Evolutionary conservation across 1,284 basidiomycete species (phyloP).

Genomic region (Sporisorium exsertum): DNA sequence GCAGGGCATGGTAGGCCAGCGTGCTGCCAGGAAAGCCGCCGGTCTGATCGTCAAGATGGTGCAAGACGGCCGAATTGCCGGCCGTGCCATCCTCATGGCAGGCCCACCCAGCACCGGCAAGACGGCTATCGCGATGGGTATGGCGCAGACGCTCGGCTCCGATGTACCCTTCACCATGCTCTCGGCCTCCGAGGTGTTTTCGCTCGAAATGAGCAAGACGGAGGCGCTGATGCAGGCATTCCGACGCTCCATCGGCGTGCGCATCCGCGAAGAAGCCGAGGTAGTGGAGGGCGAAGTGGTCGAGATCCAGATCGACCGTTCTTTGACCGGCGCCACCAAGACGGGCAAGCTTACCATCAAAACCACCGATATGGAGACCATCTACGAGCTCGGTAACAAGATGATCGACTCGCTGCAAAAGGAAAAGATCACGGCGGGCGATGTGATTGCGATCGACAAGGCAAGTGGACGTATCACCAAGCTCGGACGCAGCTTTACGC

Average conservation of each 20-base stretch:
- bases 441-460: conserved; percentile 96
- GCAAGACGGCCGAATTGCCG: conserved; percentile 92
- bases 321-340: conserved; percentile 95
- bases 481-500: conserved; percentile 92
- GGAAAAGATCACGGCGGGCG: conserved; percentile 96
- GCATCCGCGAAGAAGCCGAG: conserved; percentile 97
- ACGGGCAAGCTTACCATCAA: conserved; percentile 98
- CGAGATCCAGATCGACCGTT: conserved; percentile 97
- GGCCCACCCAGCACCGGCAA: conserved; percentile 96
- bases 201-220: conserved; percentile 94
- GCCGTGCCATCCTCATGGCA: conserved; percentile 92
- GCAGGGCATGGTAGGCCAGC: conserved; percentile 97
- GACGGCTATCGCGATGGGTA: conserved; percentile 94
- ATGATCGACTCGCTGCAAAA: conserved; percentile 98
- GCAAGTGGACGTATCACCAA: conserved; percentile 95
- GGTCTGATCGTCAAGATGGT: conserved; percentile 99
- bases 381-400: conserved; percentile 97
- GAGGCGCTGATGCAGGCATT: conserved; percentile 97
- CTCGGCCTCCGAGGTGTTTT: conserved; percentile 96
- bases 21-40: conserved; percentile 92
- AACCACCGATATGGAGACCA: conserved; percentile 99
- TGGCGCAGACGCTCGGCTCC: conserved; percentile 92
- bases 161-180: conserved; percentile 99
- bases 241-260: conserved; percentile 91
- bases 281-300: conserved; percentile 98